A percentile compares a stretch with the other conserved stretches of the same genome.
phyloP scores from a whole-genome alignment of 345 rosid genomes.

The Citrus hindsii region DNA sequence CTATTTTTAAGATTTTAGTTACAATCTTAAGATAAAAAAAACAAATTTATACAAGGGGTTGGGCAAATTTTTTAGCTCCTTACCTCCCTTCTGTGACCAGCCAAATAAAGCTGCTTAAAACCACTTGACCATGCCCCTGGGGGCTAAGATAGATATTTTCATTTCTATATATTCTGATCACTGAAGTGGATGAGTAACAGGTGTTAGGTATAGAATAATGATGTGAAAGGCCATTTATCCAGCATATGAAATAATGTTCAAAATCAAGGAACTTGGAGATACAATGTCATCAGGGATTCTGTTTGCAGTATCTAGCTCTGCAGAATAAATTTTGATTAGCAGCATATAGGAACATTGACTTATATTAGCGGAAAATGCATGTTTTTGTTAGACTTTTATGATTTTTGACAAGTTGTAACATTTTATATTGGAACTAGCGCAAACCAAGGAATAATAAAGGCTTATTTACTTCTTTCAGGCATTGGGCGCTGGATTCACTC shows the following conservation, averaged over 20 bases:
- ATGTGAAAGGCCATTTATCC: not conserved
- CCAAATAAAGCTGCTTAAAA: too few relatives aligned
- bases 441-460: not conserved
- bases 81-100: too few relatives aligned
- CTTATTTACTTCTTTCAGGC: constrained; percentile 58
- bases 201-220: not conserved
- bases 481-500: constrained; percentile 80
- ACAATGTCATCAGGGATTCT: not conserved
- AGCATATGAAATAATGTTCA: not conserved
- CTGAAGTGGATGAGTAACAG: not conserved
- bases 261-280: not conserved
- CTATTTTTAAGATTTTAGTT: not conserved
- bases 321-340: not conserved
- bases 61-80: too few relatives aligned
- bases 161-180: not conserved
- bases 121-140: too few relatives aligned
- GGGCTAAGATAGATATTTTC: not conserved
- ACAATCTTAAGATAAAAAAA: too few relatives aligned
- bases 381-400: not conserved
- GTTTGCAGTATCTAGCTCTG: not conserved
- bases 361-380: not conserved
- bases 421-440: not conserved
- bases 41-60: too few relatives aligned
- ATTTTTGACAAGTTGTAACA: not conserved
- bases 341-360: not conserved